These are phyloP conservation scores for Graphiopsis chlorocephala DNA, from an alignment of 2,329 filamentous ascomycete species.

Conservation along the genomic window DNA sequence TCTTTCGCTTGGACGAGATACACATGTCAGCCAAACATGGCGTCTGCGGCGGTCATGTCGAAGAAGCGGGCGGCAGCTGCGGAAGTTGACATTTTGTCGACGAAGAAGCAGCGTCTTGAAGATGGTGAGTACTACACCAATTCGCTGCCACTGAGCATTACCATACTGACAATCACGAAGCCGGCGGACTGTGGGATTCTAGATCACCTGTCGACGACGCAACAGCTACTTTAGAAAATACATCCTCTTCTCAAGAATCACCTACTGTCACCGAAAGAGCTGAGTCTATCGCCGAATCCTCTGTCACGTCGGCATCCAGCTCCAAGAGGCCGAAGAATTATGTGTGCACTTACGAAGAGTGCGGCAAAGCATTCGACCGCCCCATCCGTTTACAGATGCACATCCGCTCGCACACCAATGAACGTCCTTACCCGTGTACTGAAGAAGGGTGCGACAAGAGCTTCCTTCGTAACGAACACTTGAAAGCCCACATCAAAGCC, in stretches of 20 bases:
- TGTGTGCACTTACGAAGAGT: constrained; percentile 69
- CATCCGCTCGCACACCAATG: constrained; percentile 78
- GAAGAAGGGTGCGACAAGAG: constrained; percentile 72
- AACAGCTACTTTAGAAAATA: background rate
- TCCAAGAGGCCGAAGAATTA: constrained; percentile 68
- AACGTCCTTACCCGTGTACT: constrained; percentile 73
- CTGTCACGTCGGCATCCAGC: constrained; percentile 23
- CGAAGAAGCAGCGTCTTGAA: constrained; percentile 10
- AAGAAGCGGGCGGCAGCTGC: constrained; percentile 10
- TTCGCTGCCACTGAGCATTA: background rate
- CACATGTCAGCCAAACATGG: constrained; percentile 2
- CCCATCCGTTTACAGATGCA: constrained; percentile 78
- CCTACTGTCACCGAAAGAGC: constrained; percentile 9
- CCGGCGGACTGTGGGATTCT: background rate
- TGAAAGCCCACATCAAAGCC: constrained; percentile 80
- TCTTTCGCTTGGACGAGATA: background rate
- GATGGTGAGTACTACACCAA: background rate
- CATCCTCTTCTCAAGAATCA: constrained; percentile 5
- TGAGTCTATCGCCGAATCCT: constrained; percentile 24
- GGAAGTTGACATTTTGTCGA: background rate
- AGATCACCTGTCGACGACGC: constrained; percentile 1
- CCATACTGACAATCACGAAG: background rate
- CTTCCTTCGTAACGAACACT: constrained; percentile 82
- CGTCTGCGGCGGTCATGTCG: constrained; percentile 13
- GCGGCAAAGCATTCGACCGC: constrained; percentile 81